phyloP scores from a whole-genome alignment of 1,284 basidiomycete species.

The Puccinia novopanici region DNA sequence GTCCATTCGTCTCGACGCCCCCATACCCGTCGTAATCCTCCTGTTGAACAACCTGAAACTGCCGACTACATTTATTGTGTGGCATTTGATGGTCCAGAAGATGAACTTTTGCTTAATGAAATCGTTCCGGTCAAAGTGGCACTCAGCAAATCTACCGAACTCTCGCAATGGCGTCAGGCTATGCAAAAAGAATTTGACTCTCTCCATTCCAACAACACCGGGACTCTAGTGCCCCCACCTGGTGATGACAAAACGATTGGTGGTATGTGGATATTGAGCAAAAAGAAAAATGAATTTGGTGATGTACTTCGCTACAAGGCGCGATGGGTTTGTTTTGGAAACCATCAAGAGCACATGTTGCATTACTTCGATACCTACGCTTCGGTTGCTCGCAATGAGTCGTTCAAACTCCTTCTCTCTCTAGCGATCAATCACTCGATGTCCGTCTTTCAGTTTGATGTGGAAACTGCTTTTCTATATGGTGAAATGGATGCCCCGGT shows the following conservation, averaged over 20 bases:
- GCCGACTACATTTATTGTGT: no score
- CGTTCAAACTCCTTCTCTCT: background rate
- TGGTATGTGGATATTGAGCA: background rate
- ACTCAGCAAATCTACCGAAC: no score
- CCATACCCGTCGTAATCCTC: no score
- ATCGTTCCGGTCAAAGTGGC: background rate
- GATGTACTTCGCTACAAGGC: background rate
- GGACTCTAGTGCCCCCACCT: no score
- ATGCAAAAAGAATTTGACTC: background rate
- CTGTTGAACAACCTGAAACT: no score
- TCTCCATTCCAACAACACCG: no score
- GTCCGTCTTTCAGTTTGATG: background rate
- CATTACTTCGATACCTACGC: background rate
- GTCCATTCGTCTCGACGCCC: no score
- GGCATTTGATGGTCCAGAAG: no score
- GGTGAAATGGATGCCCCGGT: conserved; percentile 6
- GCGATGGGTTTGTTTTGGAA: background rate
- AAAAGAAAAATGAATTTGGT: background rate
- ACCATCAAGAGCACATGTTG: background rate
- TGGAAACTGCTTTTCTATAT: conserved; percentile 3
- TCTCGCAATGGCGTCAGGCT: background rate
- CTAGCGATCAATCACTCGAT: background rate
- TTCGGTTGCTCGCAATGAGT: no score
- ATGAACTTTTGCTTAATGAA: no score
- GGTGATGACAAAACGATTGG: no score